A percentile compares a stretch with the other conserved stretches of the same genome.
Conservation (phyloP, 2,329 filamentous ascomycete species). For the Penicillium sp. region DNA sequence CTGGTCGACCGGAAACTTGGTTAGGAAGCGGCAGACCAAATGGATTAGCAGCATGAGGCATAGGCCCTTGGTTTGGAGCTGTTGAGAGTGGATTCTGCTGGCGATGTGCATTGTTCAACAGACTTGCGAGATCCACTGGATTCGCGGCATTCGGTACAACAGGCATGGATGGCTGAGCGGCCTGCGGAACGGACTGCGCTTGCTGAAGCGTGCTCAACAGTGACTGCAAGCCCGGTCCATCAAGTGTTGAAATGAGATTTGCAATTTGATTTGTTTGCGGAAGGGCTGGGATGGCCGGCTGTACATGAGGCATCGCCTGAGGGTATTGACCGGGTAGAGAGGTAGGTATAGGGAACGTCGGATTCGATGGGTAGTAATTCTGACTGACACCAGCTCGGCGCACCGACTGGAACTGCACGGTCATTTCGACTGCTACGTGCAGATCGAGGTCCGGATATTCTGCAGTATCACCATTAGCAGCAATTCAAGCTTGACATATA, state of each 20-base stretch:
- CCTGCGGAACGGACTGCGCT: conserved; percentile 34
- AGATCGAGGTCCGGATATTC: conserved; percentile 84
- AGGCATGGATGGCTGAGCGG: conserved; percentile 31
- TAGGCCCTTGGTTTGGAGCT: conserved; percentile 26
- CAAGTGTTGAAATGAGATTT: conserved; percentile 63
- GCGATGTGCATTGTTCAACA: conserved; percentile 37
- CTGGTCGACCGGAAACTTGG: conserved; percentile 21
- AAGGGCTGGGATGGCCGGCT: conserved; percentile 30
- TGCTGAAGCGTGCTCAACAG: conserved; percentile 60
- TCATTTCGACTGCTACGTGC: conserved; percentile 72
- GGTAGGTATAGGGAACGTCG: conserved; percentile 31
- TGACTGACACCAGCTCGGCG: conserved; percentile 33
- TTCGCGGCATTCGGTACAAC: conserved; percentile 29
- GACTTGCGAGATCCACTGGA: conserved; percentile 38
- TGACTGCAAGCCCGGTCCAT: conserved; percentile 66
- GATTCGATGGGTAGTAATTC: conserved; percentile 33
- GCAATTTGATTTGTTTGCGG: conserved; percentile 53
- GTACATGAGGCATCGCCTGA: conserved; percentile 28
- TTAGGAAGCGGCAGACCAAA: conserved; percentile 27
- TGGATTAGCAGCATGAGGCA: conserved; percentile 23
- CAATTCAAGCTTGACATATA: not conserved
- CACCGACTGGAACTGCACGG: conserved; percentile 55
- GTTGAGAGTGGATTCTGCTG: conserved; percentile 25
- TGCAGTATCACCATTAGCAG: conserved; percentile 22
- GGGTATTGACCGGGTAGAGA: conserved; percentile 20